Conservation (phyloP, 352 stramenopile species). For the Globisporangium mamillatum region DNA sequence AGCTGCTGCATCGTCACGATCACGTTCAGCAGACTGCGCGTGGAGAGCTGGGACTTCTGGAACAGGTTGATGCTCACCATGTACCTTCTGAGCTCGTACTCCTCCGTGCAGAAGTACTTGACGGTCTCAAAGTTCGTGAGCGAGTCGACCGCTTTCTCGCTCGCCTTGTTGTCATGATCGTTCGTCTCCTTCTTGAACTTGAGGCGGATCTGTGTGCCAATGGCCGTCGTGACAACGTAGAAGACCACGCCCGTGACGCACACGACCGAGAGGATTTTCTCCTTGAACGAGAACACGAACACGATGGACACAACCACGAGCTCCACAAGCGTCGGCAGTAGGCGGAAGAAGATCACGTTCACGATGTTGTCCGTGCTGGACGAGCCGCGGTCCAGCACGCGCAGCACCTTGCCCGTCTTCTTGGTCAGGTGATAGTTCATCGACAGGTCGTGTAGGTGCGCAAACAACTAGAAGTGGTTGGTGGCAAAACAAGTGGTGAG, state of each 20-base stretch:
- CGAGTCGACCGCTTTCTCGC: conserved; percentile 95
- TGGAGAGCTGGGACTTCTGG: conserved; percentile 89
- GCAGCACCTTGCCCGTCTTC: conserved; percentile 95
- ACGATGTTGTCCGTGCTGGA: conserved; percentile 91
- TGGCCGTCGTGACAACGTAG: conserved; percentile 92
- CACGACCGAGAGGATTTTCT: conserved; percentile 83
- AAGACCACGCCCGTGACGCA: conserved; percentile 90
- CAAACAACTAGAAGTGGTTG: conserved; percentile 68
- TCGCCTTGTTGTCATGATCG: conserved; percentile 95
- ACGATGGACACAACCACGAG: conserved; percentile 92
- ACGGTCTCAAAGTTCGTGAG: conserved; percentile 98
- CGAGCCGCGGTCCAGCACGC: conserved; percentile 86
- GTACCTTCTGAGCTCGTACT: conserved; percentile 86
- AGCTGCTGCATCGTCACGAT: conserved; percentile 95
- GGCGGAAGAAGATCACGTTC: conserved; percentile 96
- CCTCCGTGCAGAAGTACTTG: conserved; percentile 95
- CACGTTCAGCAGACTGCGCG: conserved; percentile 87
- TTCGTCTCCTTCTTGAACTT: conserved; percentile 93
- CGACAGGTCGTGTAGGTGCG: conserved; percentile 92
- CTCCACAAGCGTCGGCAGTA: conserved; percentile 93
- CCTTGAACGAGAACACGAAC: conserved; percentile 90
- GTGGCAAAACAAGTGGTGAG: not conserved
- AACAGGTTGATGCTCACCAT: conserved; percentile 83
- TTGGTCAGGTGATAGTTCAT: conserved; percentile 97
- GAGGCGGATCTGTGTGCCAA: conserved; percentile 61